Base-by-base conservation (phyloP, 2,329 filamentous ascomycete species). In the Ophiostoma angusticollis region DNA sequence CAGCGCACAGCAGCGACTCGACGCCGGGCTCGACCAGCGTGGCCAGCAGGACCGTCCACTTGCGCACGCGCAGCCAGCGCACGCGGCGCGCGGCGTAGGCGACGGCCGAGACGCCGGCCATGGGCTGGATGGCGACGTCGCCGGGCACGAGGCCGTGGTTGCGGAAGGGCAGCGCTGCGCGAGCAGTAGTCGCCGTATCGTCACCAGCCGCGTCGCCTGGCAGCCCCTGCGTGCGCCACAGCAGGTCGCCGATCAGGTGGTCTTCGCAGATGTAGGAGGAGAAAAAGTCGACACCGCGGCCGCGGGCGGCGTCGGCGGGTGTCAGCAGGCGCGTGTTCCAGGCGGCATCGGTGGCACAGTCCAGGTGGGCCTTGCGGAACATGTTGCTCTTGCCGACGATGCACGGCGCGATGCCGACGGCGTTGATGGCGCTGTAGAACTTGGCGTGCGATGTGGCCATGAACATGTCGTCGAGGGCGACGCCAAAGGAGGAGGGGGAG, bases 321-420 rank as follows among this genome's bases (percentile, higher is more conserved):
- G 52, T 45, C 48, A 65, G 56, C 46, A 62, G 50, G 1, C 37
- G 31, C 19, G 62, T 64, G 49, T 67, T 69, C 47, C 53, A 58
- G 37, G 56, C 35, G 25, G 70, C 57, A 52, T 71, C 58, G 23
- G 77, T 78, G 8, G 91, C 72, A 47, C 72, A 71, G 58, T 95
- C 75, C 25, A 98, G 74, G 52, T 98, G 89, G 0, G 84, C 84
- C 45, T 82, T 84, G 43, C 91, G 82, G 61, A 96, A 98, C 87
- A 98, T 96, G 62, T 93, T 96, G 52, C 85, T 93, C 63, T 98
- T 98, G 36, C 91, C 91, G 17, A 96, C 80, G 42, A 93, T 81
- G 59, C 91, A 98, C 8, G 93, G 91, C 0, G 91, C 91, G 37
- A 96, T 63, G 4, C 82, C 72, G 13, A 95, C 84, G 0, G 84